Base-by-base conservation (phyloP, 805 yeast genomes). In the Gaillardinia entomophila region DNA sequence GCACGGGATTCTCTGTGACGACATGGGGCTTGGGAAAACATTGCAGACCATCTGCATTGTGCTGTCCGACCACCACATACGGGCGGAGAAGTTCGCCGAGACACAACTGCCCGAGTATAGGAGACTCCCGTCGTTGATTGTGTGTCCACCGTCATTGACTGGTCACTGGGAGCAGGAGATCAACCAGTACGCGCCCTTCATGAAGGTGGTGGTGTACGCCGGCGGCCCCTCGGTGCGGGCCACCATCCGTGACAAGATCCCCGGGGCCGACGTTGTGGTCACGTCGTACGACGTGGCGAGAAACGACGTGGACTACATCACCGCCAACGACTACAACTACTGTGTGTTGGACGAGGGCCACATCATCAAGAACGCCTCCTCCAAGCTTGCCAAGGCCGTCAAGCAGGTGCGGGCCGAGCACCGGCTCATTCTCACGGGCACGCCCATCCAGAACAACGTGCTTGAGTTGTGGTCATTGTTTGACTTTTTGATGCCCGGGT, bases 91-190 rank as follows among this genome's bases (percentile, higher is more conserved):
- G 42, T 84, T 68, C 54, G 68, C 60, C 6, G 60, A 68, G 38
- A 78, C 95, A 0, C 57, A 71, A 20, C 68, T 82, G 0, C 64
- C 67, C 10, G 95, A 88, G 46, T 75, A 72, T 23, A 68, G 94
- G 38, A 79, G 74, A 20, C 66, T 92, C 16, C 95, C 97, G 2
- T 77, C 96, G 0, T 62, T 92, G 43, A 79, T 92, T 30, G 75
- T 92, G 12, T 92, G 98, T 62, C 99, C 99, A 1, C 97, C 99
- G 0, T 87, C 97, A 1, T 73, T 92, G 45, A 89, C 97, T 2
- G 98, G 99, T 15, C 99, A 92, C 59, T 92, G 99, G 99, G 95
- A 87, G 54, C 96, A 87, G 53, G 99, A 92, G 58, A 68, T 92
- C 43, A 75, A 77, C 39, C 88, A 84, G 41, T 92, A 88, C 55